Percentiles rank a stretch among this genome's conserved stretches.
Evolutionary conservation across 2,329 filamentous ascomycete species (phyloP).

Genomic region (Epichloe bromicola): DNA sequence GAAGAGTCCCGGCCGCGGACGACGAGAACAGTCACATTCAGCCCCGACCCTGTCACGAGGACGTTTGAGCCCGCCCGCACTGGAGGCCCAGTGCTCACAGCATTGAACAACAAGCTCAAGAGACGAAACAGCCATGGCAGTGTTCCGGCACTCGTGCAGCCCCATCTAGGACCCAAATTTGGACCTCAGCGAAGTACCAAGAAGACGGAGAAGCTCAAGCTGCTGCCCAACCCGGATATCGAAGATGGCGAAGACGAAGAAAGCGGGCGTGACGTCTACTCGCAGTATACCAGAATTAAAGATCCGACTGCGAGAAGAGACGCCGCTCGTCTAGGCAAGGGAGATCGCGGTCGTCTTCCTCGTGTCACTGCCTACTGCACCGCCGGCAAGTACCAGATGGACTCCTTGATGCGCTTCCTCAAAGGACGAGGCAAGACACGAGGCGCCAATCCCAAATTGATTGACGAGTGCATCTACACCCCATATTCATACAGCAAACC

Average conservation of each 20-base stretch:
- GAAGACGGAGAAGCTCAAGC: constrained; percentile 90
- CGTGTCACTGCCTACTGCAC: constrained; percentile 96
- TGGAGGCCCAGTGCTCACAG: constrained; percentile 52
- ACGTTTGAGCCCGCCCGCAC: constrained; percentile 39
- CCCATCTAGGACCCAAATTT: constrained; percentile 50
- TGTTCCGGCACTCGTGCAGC: constrained; percentile 22
- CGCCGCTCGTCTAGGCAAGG: constrained; percentile 84
- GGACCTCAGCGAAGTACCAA: constrained; percentile 92
- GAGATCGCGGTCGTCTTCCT: constrained; percentile 74
- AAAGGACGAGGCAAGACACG: constrained; percentile 70
- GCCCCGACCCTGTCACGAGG: constrained; percentile 51
- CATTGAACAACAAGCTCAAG: constrained; percentile 76
- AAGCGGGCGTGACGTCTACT: constrained; percentile 89
- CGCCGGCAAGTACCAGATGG: constrained; percentile 80
- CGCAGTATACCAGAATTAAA: constrained; percentile 95
- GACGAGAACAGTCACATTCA: constrained; percentile 62
- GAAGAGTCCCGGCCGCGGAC: constrained; percentile 28
- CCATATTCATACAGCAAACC: constrained; percentile 66
- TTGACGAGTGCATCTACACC: constrained; percentile 96
- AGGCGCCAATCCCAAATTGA: constrained; percentile 76
- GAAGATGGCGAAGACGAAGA: constrained; percentile 74
- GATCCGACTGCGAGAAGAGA: constrained; percentile 87
- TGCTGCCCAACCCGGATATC: constrained; percentile 82
- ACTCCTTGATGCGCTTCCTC: constrained; percentile 77
- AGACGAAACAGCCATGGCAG: constrained; percentile 70